Evolutionary conservation across 139 green algal genomes (phyloP).

Genomic region (Mesostigma viride): DNA sequence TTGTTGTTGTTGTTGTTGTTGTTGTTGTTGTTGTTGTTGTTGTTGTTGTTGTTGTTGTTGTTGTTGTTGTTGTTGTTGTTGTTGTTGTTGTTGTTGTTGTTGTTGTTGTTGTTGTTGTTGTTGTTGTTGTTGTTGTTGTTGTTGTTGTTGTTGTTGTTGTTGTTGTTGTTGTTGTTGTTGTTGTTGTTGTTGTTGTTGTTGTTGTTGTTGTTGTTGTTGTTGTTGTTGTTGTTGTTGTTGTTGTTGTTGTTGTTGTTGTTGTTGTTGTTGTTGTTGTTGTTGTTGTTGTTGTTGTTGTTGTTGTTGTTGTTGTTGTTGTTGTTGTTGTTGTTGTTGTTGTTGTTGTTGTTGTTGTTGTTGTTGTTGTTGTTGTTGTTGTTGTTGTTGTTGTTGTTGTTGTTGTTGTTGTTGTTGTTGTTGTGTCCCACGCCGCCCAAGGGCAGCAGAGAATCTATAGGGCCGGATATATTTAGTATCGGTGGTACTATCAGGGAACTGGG

Average conservation of each 20-base stretch:
- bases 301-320: slow-evolving; percentile 12
- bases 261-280: slow-evolving; percentile 21
- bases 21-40: slow-evolving; percentile 7
- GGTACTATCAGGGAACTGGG: no score
- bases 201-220: slow-evolving; percentile 16
- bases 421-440: no score
- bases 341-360: slow-evolving; percentile 7
- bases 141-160: slow-evolving; percentile 7
- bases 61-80: background rate
- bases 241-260: slow-evolving; percentile 19
- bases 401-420: slow-evolving; percentile 17
- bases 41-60: slow-evolving; percentile 2
- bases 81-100: slow-evolving; percentile 1
- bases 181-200: slow-evolving; percentile 16
- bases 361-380: slow-evolving; percentile 16
- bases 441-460: no score
- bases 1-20: slow-evolving; percentile 9
- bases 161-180: slow-evolving; percentile 11
- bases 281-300: slow-evolving; percentile 13
- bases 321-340: slow-evolving; percentile 3
- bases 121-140: background rate
- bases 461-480: no score
- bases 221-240: slow-evolving; percentile 22
- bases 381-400: slow-evolving; percentile 19
- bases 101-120: slow-evolving; percentile 9